A percentile compares a stretch with the other conserved stretches of the same genome.
phyloP scores from a whole-genome alignment of 805 yeast species.

The Starmerella bacillaris region DNA sequence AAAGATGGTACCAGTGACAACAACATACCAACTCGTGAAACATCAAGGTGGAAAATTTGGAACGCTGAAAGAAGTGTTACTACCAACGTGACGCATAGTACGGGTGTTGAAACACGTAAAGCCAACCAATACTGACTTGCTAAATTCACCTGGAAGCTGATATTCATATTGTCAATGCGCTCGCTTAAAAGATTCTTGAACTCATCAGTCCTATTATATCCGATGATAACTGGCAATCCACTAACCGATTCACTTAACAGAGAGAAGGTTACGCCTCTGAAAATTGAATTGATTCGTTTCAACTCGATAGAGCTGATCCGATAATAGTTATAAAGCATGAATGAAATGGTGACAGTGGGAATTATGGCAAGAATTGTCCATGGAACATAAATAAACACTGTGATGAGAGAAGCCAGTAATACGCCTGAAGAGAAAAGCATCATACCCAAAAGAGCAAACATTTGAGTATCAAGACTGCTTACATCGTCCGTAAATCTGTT shows the following conservation, averaged over 20 bases:
- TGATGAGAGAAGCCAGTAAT: conserved; percentile 44
- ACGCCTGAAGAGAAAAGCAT: conserved; percentile 37
- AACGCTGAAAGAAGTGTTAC: conserved; percentile 42
- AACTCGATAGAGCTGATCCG: conserved; percentile 60
- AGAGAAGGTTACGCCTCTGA: conserved; percentile 51
- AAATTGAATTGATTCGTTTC: conserved; percentile 56
- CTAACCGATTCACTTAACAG: conserved; percentile 52
- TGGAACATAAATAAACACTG: conserved; percentile 54
- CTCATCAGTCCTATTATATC: conserved; percentile 31
- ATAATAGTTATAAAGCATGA: conserved; percentile 36
- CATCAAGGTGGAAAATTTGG: conserved; percentile 39
- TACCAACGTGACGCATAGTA: conserved; percentile 34
- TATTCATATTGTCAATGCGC: conserved; percentile 43
- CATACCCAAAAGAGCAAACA: conserved; percentile 50
- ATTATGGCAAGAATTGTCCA: conserved; percentile 45
- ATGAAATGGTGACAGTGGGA: conserved; percentile 35
- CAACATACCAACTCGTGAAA: conserved; percentile 51
- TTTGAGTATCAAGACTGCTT: conserved; percentile 63
- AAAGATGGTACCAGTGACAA: conserved; percentile 42
- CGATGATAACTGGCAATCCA: conserved; percentile 49
- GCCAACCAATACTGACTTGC: conserved; percentile 63
- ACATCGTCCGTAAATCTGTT: conserved; percentile 80
- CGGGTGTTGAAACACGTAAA: conserved; percentile 39
- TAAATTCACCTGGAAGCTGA: conserved; percentile 44
- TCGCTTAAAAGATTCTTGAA: conserved; percentile 33